Evolutionary conservation across 2,329 filamentous ascomycete species (phyloP), one percentile per base, ranked within the genome.

Genomic region (Fusarium musae): DNA sequence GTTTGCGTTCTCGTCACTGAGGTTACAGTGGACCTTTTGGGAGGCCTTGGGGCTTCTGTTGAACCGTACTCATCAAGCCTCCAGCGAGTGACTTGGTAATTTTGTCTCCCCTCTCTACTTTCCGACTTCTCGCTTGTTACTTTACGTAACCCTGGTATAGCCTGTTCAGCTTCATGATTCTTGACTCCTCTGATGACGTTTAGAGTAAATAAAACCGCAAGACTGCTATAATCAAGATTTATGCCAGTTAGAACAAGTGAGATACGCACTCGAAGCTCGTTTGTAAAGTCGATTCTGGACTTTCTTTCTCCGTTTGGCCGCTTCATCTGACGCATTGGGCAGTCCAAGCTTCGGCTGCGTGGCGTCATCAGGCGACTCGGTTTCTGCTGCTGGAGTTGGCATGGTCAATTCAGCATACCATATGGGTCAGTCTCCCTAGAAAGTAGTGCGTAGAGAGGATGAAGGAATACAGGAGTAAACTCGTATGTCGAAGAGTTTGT

Each of bases 1-100:
- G 2, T 17, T 3, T 16, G 13, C 9, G 8, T 0, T 26, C 12
- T 17, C 17, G 1, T 47, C 1, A 7, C 5, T 8, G 2, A 6
- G 8, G 13, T 1, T 6, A 5, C 2, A 16, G 3, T 0, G 17
- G 36, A 13, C 13, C 9, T 3, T 9, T 21, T 21, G 4, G 9
- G 17, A 40, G 1, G 16, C 1, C 12, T 11, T 5, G 5, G 3
- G 6, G 34, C 0, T 13, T 6, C 6, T 1, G 7, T 16, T 17
- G 6, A 0, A 26, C 1, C 15, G 4, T 32, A 15, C 21, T 63
- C 54, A 36, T 63, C 60, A 0, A 63, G 54, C 2, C 60, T 17
- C 54, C 43, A 60, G 16, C 54, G 36, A 13, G 19, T 47, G 5
- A 63, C 36, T 16, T 47, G 37, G 3, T 47, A 47, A 28, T 21